phyloP scores from a whole-genome alignment of 345 rosid species.

The Rubroshorea leprosula region DNA sequence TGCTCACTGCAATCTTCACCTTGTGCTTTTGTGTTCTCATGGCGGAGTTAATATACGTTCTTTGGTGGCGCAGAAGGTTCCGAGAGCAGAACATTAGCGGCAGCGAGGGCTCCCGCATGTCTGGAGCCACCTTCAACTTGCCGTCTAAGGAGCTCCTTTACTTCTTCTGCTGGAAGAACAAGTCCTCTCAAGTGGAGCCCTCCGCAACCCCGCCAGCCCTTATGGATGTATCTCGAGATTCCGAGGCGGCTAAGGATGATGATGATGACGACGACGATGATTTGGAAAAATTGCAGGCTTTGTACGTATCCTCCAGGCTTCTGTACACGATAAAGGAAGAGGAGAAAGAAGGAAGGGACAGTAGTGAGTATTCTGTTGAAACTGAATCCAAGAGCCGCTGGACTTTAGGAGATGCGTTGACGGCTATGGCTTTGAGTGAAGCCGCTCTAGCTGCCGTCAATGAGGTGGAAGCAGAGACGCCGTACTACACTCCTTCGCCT shows the following conservation, averaged over 20 bases:
- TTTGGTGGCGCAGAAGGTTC: conserved; percentile 44
- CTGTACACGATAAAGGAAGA: conserved; percentile 69
- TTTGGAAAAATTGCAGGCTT: conserved; percentile 31
- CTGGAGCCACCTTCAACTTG: conserved; percentile 19
- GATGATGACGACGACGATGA: conserved; percentile 40
- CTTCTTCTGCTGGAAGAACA: conserved; percentile 66
- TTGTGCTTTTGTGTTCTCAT: conserved; percentile 32
- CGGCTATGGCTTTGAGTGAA: neutral
- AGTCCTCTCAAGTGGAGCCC: conserved; percentile 43
- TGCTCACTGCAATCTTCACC: conserved; percentile 38
- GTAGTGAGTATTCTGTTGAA: neutral
- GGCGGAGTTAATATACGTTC: conserved; percentile 40
- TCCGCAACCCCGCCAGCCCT: conserved; percentile 22
- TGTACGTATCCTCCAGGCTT: conserved; percentile 52
- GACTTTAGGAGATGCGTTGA: neutral
- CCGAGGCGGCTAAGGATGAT: conserved; percentile 10
- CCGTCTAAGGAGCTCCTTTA: conserved; percentile 73
- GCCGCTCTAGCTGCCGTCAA: neutral
- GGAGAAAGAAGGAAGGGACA: conserved; percentile 40
- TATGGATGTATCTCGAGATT: neutral
- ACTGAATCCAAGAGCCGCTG: conserved; percentile 4
- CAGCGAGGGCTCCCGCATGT: conserved; percentile 18
- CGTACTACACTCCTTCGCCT: conserved; percentile 65
- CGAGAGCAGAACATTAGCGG: conserved; percentile 22
- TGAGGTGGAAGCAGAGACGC: conserved; percentile 30